A percentile compares a stretch with the other conserved stretches of the same genome.
phyloP scores from a whole-genome alignment of 129 eudicot species.

The Saposhnikovia divaricata region DNA sequence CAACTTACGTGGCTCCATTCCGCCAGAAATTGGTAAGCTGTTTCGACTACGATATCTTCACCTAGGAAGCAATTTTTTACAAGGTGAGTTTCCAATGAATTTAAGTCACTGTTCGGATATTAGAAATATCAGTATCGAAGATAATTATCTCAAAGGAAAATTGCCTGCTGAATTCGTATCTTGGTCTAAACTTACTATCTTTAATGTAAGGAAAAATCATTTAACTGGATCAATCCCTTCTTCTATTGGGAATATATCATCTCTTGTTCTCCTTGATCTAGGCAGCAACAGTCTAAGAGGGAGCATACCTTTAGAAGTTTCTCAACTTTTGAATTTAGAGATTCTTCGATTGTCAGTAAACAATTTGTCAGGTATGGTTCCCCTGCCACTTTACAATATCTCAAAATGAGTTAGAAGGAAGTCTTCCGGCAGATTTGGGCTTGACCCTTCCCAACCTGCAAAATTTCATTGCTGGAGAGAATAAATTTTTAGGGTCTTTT shows the following conservation, averaged over 20 bases:
- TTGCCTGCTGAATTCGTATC: neutral
- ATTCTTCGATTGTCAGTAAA: neutral
- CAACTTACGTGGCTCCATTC: neutral
- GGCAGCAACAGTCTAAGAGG: neutral
- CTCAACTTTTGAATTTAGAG: neutral
- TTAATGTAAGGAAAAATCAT: neutral
- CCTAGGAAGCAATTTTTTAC: too few species aligned
- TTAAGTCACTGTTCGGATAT: neutral
- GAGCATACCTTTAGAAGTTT: neutral
- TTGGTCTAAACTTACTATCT: neutral
- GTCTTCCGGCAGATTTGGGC: neutral
- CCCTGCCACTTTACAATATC: neutral
- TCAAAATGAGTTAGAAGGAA: neutral
- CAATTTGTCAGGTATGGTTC: neutral
- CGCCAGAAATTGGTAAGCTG: neutral
- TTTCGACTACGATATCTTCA: neutral
- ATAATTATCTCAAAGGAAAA: neutral
- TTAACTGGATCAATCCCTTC: conserved; percentile 1
- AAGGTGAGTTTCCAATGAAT: too few species aligned
- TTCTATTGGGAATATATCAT: neutral
- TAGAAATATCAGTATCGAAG: neutral
- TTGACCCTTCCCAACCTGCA: neutral
- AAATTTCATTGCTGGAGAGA: neutral
- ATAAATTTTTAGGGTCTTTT: neutral
- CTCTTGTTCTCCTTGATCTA: neutral